Evolutionary conservation across 345 rosid genomes (phyloP).

Genomic region (Cardiospermum halicacabum): DNA sequence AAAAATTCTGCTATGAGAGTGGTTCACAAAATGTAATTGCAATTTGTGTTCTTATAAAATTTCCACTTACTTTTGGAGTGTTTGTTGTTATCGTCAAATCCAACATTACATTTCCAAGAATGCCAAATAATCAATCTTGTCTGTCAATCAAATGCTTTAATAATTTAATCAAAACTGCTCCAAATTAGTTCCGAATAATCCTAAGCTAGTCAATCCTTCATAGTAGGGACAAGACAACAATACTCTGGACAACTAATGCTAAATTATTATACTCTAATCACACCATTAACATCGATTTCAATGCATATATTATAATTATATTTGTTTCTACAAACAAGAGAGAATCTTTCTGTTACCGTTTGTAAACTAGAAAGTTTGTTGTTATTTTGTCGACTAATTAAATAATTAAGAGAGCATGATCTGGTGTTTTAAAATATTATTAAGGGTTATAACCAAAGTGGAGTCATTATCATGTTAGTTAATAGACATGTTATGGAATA

Average conservation of each 20-base stretch:
- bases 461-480: slow-evolving; percentile 21
- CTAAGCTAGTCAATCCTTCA: slow-evolving; percentile 3
- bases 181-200: neutral
- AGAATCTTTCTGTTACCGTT: slow-evolving; percentile 2
- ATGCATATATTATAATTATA: neutral
- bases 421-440: neutral
- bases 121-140: neutral
- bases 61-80: slow-evolving; percentile 14
- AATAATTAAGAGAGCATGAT: slow-evolving; percentile 2
- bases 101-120: slow-evolving; percentile 26
- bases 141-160: neutral
- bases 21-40: too few species aligned
- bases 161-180: neutral
- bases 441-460: slow-evolving; percentile 13
- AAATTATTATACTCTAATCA: slow-evolving; percentile 18
- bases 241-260: slow-evolving; percentile 7
- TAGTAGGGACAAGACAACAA: slow-evolving; percentile 12
- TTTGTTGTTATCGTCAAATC: slow-evolving; percentile 18
- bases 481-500: too few species aligned
- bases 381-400: slow-evolving; percentile 5
- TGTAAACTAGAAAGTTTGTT: slow-evolving; percentile 15
- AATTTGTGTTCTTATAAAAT: too few species aligned
- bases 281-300: slow-evolving; percentile 16
- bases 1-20: too few species aligned
- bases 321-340: slow-evolving; percentile 9